A percentile compares a stretch with the other conserved stretches of the same genome.
These are phyloP conservation scores for Balamuthia mandrillaris DNA, from an alignment of 208 protist genomes.

Conservation along the genomic window DNA sequence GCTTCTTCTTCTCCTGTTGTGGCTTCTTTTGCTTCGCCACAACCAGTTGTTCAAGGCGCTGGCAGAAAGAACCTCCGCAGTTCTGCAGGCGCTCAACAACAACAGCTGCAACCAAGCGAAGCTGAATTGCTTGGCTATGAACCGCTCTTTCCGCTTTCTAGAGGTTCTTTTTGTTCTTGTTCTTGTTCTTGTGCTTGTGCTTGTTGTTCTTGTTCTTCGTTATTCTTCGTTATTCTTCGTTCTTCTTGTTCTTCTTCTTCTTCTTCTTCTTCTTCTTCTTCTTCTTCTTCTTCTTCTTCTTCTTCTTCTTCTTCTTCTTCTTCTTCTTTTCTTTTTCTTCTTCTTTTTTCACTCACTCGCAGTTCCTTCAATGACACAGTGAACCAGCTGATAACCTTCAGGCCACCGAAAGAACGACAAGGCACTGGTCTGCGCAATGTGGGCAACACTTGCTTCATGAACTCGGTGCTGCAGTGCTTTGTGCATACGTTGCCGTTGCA, in stretches of 20 bases:
- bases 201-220: not conserved
- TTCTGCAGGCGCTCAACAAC: not conserved
- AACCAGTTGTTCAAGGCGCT: not conserved
- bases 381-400: not conserved
- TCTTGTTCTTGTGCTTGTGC: too few relatives aligned
- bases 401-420: not conserved
- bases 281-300: too few relatives aligned
- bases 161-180: not conserved
- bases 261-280: too few relatives aligned
- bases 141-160: not conserved
- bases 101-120: not conserved
- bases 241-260: too few relatives aligned
- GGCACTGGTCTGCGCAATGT: slow-evolving; percentile 29
- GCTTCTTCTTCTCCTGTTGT: not conserved
- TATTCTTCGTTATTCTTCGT: not conserved
- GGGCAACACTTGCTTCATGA: slow-evolving; percentile 50
- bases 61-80: not conserved
- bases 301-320: too few relatives aligned
- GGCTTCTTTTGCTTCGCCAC: not conserved
- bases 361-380: too few relatives aligned
- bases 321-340: too few relatives aligned
- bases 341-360: too few relatives aligned
- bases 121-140: too few relatives aligned
- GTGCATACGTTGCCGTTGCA: not conserved
- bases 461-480: slow-evolving; percentile 47